Conservation (phyloP, 306 rosid genomes). For the Quercus robur region DNA sequence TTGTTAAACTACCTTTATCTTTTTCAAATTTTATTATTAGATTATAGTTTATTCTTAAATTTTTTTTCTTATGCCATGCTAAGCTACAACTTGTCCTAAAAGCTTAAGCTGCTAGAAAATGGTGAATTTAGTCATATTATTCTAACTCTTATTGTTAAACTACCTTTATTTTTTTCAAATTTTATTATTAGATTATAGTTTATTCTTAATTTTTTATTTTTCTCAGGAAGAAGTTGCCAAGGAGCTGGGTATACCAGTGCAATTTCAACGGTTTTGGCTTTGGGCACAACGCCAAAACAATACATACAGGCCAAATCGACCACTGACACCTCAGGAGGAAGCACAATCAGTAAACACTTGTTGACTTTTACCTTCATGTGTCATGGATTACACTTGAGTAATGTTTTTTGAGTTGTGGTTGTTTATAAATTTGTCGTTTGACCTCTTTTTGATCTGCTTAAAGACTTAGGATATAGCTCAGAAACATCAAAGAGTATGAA, state of each 20-base stretch:
- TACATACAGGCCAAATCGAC: slow-evolving; percentile 47
- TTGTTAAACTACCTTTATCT: too few relatives aligned
- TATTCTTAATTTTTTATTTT: background rate
- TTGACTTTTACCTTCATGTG: background rate
- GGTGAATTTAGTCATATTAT: too few relatives aligned
- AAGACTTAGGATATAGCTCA: background rate
- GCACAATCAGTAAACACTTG: slow-evolving; percentile 34
- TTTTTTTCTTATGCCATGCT: too few relatives aligned
- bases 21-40: background rate
- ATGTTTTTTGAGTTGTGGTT: background rate
- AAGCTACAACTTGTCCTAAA: too few relatives aligned
- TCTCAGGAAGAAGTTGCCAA: slow-evolving; percentile 50
- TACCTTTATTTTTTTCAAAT: background rate
- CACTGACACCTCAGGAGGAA: slow-evolving; percentile 39
- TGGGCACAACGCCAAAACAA: slow-evolving; percentile 52
- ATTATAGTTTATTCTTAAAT: background rate
- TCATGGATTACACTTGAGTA: background rate
- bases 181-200: background rate
- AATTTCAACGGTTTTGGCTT: slow-evolving; percentile 44
- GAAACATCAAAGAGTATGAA: background rate
- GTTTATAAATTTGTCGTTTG: background rate
- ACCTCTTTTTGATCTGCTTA: background rate
- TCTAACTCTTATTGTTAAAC: background rate
- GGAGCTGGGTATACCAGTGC: slow-evolving; percentile 46
- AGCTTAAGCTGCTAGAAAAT: too few relatives aligned